Conservation (phyloP, 106 monocot species). For the Apostasia ramifera region DNA sequence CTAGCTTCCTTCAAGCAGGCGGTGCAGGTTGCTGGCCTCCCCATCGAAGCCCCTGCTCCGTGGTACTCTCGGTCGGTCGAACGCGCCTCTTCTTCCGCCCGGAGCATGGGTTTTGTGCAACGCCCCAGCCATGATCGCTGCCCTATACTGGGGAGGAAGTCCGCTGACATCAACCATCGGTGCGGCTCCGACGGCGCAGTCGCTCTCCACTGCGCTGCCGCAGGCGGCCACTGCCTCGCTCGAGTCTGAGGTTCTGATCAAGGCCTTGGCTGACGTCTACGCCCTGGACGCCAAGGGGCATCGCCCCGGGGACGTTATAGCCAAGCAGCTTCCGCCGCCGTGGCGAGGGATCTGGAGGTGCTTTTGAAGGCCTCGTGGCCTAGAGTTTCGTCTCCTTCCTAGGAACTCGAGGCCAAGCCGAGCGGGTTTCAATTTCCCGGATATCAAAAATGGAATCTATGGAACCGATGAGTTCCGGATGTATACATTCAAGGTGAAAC, state of each 20-base stretch:
- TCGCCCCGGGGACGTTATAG: slow-evolving; percentile 28
- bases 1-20: slow-evolving; percentile 32
- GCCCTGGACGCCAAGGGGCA: slow-evolving; percentile 14
- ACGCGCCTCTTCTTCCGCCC: background rate
- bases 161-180: slow-evolving; percentile 16
- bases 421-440: slow-evolving; percentile 31
- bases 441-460: slow-evolving; percentile 3
- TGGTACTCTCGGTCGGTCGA: slow-evolving; percentile 62
- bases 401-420: slow-evolving; percentile 12
- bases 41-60: slow-evolving; percentile 3
- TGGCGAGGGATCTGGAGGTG: slow-evolving; percentile 8
- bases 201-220: slow-evolving; percentile 48
- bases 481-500: slow-evolving; percentile 52
- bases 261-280: slow-evolving; percentile 27
- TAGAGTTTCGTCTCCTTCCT: slow-evolving; percentile 19
- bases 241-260: slow-evolving; percentile 25
- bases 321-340: slow-evolving; percentile 8
- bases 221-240: slow-evolving; percentile 33
- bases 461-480: slow-evolving; percentile 15
- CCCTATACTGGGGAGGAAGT: slow-evolving; percentile 33
- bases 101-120: slow-evolving; percentile 24
- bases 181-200: slow-evolving; percentile 33
- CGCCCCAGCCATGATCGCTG: slow-evolving; percentile 81
- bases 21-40: slow-evolving; percentile 19
- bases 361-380: background rate